phyloP scores from a whole-genome alignment of 805 yeast species.

The Yarrowia sp. region DNA sequence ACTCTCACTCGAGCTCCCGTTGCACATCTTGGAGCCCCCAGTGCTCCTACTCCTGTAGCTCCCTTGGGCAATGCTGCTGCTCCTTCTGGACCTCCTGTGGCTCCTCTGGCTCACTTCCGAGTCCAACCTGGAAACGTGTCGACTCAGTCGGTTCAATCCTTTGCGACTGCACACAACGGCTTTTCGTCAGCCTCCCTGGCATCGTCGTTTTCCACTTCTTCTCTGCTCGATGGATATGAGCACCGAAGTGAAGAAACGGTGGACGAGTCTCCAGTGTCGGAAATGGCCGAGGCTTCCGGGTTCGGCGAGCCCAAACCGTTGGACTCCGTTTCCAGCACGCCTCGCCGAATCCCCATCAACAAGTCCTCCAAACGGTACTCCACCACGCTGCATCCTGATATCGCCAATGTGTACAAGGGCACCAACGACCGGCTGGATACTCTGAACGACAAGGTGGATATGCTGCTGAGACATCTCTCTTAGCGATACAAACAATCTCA shows the following conservation, averaged over 20 bases:
- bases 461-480: slow-evolving; percentile 11
- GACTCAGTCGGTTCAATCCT: slow-evolving; percentile 12
- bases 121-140: background rate
- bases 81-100: background rate
- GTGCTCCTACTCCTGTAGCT: slow-evolving; percentile 13
- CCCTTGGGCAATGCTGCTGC: background rate
- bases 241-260: slow-evolving; percentile 14
- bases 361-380: slow-evolving; percentile 12
- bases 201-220: slow-evolving; percentile 12
- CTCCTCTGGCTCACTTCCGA: background rate
- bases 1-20: slow-evolving; percentile 4
- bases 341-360: background rate
- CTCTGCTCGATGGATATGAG: slow-evolving; percentile 17
- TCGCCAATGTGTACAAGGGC: slow-evolving; percentile 16
- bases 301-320: background rate
- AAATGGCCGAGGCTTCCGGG: slow-evolving; percentile 18
- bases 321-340: background rate
- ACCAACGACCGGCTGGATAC: slow-evolving; percentile 21
- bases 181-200: slow-evolving; percentile 11
- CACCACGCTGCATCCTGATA: slow-evolving; percentile 19
- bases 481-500: background rate
- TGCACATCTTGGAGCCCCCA: slow-evolving; percentile 1
- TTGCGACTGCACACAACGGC: slow-evolving; percentile 12
- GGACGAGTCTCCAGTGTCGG: slow-evolving; percentile 15
- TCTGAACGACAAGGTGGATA: slow-evolving; percentile 20